Percentiles rank a stretch among this genome's conserved stretches.
Evolutionary conservation across 805 yeast genomes (phyloP).

Genomic region (Candida berthetii): DNA sequence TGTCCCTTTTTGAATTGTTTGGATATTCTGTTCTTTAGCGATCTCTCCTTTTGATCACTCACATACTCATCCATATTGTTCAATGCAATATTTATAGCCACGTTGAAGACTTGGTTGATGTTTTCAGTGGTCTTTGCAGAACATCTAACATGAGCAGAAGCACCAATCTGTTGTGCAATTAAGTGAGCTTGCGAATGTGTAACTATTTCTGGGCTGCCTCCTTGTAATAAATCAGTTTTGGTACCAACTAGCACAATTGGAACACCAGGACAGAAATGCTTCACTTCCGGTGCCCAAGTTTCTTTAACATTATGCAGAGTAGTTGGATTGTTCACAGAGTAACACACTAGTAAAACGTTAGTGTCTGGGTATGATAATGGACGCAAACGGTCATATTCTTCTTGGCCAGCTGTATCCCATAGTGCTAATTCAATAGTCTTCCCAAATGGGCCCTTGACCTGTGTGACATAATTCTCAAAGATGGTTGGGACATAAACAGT

Average conservation of each 20-base stretch:
- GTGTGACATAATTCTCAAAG: conserved; percentile 70
- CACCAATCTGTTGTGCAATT: conserved; percentile 58
- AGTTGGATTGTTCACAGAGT: conserved; percentile 54
- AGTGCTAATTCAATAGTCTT: conserved; percentile 61
- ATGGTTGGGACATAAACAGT: conserved; percentile 74
- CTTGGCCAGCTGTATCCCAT: conserved; percentile 93
- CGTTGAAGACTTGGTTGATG: conserved; percentile 60
- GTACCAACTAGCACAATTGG: conserved; percentile 82
- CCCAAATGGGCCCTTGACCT: conserved; percentile 39
- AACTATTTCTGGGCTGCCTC: conserved; percentile 37
- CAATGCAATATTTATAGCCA: conserved; percentile 33
- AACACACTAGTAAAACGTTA: conserved; percentile 70
- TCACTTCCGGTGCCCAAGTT: conserved; percentile 84
- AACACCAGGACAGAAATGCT: conserved; percentile 73
- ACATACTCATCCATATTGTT: conserved; percentile 1
- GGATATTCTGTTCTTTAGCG: not conserved
- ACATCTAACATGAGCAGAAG: conserved; percentile 70
- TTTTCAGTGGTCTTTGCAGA: conserved; percentile 70
- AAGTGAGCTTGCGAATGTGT: conserved; percentile 10
- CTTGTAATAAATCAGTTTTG: conserved; percentile 55
- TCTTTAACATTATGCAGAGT: conserved; percentile 71
- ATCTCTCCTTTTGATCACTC: not conserved
- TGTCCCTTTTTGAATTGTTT: not conserved
- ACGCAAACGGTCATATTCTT: conserved; percentile 74
- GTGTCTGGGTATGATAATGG: conserved; percentile 79